Evolutionary conservation across 2,329 filamentous ascomycete genomes (phyloP).

Genomic region (Colletotrichum liaoningense): DNA sequence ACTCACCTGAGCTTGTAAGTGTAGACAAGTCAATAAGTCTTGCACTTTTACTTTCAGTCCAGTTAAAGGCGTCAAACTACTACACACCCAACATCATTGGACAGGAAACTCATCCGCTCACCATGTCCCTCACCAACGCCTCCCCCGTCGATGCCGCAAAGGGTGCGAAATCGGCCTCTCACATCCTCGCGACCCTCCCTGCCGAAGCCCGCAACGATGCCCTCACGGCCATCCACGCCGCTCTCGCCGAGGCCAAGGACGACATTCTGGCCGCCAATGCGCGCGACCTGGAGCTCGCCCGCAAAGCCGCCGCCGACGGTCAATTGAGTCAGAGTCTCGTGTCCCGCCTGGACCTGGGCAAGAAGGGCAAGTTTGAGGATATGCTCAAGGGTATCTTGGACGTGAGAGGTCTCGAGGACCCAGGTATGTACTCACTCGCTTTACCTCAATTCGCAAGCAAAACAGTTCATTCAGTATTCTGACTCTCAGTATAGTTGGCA

Average conservation of each 20-base stretch:
- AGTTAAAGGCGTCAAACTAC: not conserved
- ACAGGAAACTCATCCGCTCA: not conserved
- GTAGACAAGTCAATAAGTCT: not conserved
- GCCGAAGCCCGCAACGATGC: conserved; percentile 84
- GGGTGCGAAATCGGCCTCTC: conserved; percentile 84
- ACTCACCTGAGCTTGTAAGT: conserved; percentile 4
- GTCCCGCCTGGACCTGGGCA: conserved; percentile 86
- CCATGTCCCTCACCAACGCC: conserved; percentile 91
- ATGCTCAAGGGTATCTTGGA: conserved; percentile 97
- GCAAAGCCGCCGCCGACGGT: conserved; percentile 78
- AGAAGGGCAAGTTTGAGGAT: conserved; percentile 94
- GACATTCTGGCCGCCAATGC: conserved; percentile 89
- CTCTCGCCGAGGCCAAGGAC: conserved; percentile 76
- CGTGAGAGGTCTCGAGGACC: conserved; percentile 86
- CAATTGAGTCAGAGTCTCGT: conserved; percentile 84
- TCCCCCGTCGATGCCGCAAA: conserved; percentile 81
- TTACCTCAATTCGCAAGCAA: not conserved
- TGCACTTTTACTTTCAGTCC: not conserved
- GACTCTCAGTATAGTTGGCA: conserved; percentile 71
- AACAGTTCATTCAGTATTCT: not conserved
- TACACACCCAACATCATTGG: not conserved
- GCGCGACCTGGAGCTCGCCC: conserved; percentile 81
- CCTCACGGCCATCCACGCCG: conserved; percentile 83
- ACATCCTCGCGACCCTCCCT: conserved; percentile 83
- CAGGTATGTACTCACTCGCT: conserved; percentile 66